These are phyloP conservation scores for Blastomyces emzantsi DNA, from an alignment of 2,329 filamentous ascomycete species.

Conservation along the genomic window DNA sequence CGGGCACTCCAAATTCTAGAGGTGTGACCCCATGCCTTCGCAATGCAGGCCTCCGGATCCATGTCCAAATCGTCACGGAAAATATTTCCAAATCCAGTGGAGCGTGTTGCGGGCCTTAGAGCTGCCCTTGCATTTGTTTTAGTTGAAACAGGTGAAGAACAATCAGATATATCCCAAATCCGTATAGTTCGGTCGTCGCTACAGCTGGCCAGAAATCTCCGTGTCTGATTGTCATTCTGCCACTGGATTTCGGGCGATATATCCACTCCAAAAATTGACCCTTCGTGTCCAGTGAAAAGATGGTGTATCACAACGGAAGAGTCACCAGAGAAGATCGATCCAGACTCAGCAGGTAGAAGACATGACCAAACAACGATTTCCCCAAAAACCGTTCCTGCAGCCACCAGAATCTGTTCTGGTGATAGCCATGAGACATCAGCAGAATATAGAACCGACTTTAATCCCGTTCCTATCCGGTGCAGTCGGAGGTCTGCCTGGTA, in stretches of 20 bases:
- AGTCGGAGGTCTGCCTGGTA: slow-evolving; percentile 23
- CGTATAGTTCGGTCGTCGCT: slow-evolving; percentile 89
- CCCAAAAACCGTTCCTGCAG: slow-evolving; percentile 87
- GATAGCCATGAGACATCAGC: slow-evolving; percentile 61
- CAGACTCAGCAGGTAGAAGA: slow-evolving; percentile 24
- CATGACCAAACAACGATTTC: slow-evolving; percentile 88
- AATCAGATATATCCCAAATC: slow-evolving; percentile 71
- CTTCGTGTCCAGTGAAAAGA: slow-evolving; percentile 65
- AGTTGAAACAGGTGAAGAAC: slow-evolving; percentile 30
- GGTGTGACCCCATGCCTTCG: slow-evolving; percentile 71
- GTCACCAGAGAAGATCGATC: slow-evolving; percentile 13
- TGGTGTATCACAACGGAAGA: slow-evolving; percentile 41
- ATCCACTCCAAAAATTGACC: slow-evolving; percentile 83
- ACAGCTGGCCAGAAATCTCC: slow-evolving; percentile 73
- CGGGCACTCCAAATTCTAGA: slow-evolving; percentile 84
- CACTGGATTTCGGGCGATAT: slow-evolving; percentile 53
- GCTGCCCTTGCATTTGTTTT: background rate
- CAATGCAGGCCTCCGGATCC: slow-evolving; percentile 46
- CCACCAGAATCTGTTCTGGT: slow-evolving; percentile 56
- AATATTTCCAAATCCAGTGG: slow-evolving; percentile 53
- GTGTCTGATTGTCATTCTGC: slow-evolving; percentile 29
- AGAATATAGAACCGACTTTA: slow-evolving; percentile 80
- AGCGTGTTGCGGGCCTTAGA: slow-evolving; percentile 4
- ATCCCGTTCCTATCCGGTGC: slow-evolving; percentile 40
- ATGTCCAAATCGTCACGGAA: slow-evolving; percentile 25